phyloP scores from a whole-genome alignment of 2,329 filamentous ascomycete species.

The Chaetomiaceae sp. region DNA sequence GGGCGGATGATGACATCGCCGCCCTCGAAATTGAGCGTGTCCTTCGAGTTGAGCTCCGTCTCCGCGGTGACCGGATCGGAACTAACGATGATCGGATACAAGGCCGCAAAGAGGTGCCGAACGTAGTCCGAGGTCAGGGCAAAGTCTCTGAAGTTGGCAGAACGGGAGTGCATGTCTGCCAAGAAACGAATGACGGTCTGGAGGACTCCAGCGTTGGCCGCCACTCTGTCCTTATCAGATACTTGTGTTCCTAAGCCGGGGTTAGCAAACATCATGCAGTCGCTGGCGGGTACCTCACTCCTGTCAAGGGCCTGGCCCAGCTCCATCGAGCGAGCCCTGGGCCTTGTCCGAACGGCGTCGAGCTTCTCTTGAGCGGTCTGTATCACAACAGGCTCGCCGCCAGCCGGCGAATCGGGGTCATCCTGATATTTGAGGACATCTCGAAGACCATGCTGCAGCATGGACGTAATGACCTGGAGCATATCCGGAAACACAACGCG shows the following conservation, averaged over 20 bases:
- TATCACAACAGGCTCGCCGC: constrained; percentile 23
- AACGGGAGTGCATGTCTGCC: constrained; percentile 71
- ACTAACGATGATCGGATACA: constrained; percentile 86
- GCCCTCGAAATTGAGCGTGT: constrained; percentile 81
- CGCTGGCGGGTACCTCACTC: constrained; percentile 36
- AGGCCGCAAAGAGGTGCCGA: constrained; percentile 68
- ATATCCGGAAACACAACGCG: constrained; percentile 73
- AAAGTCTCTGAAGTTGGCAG: constrained; percentile 76
- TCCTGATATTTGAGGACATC: constrained; percentile 60
- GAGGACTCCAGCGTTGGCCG: constrained; percentile 61
- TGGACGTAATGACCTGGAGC: constrained; percentile 72
- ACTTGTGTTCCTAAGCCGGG: constrained; percentile 35
- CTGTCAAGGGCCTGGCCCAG: constrained; percentile 55
- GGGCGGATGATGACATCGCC: constrained; percentile 80
- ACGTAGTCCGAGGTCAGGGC: constrained; percentile 75
- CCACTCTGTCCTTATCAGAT: constrained; percentile 46
- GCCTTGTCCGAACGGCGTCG: constrained; percentile 32
- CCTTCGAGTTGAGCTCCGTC: constrained; percentile 79
- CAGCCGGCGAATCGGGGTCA: constrained; percentile 51
- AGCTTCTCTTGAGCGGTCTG: constrained; percentile 25
- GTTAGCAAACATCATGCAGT: constrained; percentile 12
- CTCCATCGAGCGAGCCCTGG: constrained; percentile 62
- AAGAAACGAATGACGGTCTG: constrained; percentile 76
- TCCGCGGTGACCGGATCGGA: constrained; percentile 78
- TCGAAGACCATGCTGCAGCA: constrained; percentile 82